Evolutionary conservation across 345 rosid genomes (phyloP), one percentile per base, ranked within the genome.

Genomic region (Excoecaria agallocha): DNA sequence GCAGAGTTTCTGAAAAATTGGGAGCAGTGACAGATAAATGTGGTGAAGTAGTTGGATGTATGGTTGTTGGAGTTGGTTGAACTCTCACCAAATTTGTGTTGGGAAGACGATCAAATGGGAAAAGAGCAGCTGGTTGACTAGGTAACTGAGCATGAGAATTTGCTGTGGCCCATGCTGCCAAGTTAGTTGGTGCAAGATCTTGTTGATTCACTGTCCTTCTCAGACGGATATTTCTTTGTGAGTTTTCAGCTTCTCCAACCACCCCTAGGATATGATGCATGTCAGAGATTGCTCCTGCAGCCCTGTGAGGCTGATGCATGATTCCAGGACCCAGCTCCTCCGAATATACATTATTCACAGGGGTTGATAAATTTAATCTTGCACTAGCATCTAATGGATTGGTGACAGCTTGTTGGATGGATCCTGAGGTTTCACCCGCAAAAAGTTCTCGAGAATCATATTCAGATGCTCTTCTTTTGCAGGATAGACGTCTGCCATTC

Each of bases 381-480:
- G 46, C 48, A 57, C 16, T 16, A 45, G 60, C 19, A 39, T 35
- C 71, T 60, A 59, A 60, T 54, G 46, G 60, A 13, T 39, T 7
- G 43, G 20, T 24, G 59, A n/a, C 38, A 22, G 6, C 35, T 25
- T 30, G 69, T 13, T 67, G 69, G n/a, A 17, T 49, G n/a, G 69
- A 66, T 39, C 51, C 69, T 16, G 75, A 80, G 63, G 59, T 49
- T 22, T 50, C 68, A n/a, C 68, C 80, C 20, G 49, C 0, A 25
- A 16, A 58, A 35, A 68, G 49, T 69, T 50, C 59, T 39, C 54
- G 15, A 5, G 51, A n/a, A 55, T 17, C 51, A 38, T 11, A 67
- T 58, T 70, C 78, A 45, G 80, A 75, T 13, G 49, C 45, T 63
- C 64, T 77, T 70, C 84, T 77, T 74, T 77, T 81, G 54, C 78